Conservation (phyloP, 2,329 filamentous ascomycete species). For the Stachybotrys chartarum region DNA sequence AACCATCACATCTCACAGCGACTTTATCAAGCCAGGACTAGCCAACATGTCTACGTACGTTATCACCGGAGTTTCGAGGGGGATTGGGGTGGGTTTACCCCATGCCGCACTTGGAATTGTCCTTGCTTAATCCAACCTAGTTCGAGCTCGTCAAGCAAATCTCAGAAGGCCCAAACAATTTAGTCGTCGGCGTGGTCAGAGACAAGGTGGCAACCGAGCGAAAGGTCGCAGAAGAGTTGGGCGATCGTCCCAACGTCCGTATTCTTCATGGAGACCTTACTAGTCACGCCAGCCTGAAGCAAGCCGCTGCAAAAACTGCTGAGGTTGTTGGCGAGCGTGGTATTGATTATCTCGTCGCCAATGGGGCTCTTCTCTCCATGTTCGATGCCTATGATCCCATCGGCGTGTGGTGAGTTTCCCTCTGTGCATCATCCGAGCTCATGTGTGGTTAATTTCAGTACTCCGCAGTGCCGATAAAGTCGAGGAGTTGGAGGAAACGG, state of each 20-base stretch:
- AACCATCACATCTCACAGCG: too few relatives aligned
- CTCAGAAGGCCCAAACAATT: conserved; percentile 33
- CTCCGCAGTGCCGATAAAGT: neutral
- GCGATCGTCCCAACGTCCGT: conserved; percentile 31
- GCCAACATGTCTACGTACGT: conserved; percentile 10
- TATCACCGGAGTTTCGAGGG: conserved; percentile 10
- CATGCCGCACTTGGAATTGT: neutral
- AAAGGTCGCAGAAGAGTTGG: conserved; percentile 32
- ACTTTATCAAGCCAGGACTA: too few relatives aligned
- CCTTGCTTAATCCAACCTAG: conserved; percentile 18
- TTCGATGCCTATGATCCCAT: conserved; percentile 23
- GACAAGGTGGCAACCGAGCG: conserved; percentile 35
- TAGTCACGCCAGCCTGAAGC: conserved; percentile 25
- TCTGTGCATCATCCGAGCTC: neutral
- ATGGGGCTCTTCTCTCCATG: conserved; percentile 31
- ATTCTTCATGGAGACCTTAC: conserved; percentile 38
- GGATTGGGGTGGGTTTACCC: conserved; percentile 9
- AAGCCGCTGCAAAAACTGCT: conserved; percentile 10
- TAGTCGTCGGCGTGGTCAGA: conserved; percentile 39
- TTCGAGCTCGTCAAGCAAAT: conserved; percentile 41
- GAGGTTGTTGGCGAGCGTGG: conserved; percentile 22
- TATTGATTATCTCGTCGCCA: conserved; percentile 45
- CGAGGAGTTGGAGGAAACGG: neutral
- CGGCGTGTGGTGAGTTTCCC: conserved; percentile 6
- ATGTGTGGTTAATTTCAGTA: neutral